Evolutionary conservation across 2,329 filamentous ascomycete genomes (phyloP).

Genomic region (Fusarium albosuccineum): DNA sequence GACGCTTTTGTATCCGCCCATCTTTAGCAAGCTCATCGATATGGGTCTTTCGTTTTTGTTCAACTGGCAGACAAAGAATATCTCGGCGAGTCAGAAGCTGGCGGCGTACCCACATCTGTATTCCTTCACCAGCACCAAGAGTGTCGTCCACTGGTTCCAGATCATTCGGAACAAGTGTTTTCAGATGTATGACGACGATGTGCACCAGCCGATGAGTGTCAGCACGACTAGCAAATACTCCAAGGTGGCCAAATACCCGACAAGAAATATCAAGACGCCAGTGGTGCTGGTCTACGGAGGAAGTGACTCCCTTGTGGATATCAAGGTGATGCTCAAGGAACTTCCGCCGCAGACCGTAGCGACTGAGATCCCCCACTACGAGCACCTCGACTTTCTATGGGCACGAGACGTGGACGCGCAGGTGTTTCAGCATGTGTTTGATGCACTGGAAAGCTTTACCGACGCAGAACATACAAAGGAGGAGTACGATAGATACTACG

Average conservation of each 20-base stretch:
- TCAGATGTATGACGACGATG: conserved; percentile 98
- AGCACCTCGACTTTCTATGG: conserved; percentile 98
- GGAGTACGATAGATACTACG: conserved; percentile 70
- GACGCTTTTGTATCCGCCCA: conserved; percentile 91
- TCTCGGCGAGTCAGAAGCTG: conserved; percentile 87
- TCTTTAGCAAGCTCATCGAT: conserved; percentile 92
- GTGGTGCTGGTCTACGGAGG: conserved; percentile 95
- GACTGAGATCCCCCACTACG: conserved; percentile 90
- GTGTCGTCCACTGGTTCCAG: conserved; percentile 99
- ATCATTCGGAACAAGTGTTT: conserved; percentile 97
- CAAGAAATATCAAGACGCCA: conserved; percentile 95
- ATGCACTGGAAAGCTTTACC: conserved; percentile 82
- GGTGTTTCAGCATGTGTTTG: conserved; percentile 92
- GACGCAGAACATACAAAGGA: conserved; percentile 69
- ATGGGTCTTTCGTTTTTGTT: conserved; percentile 85
- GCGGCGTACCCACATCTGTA: conserved; percentile 96
- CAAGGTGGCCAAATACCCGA: conserved; percentile 96
- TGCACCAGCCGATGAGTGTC: conserved; percentile 80
- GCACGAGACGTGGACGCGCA: conserved; percentile 84
- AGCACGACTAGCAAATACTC: conserved; percentile 85
- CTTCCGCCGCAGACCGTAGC: conserved; percentile 87
- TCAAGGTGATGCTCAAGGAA: conserved; percentile 90
- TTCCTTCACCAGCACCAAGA: conserved; percentile 96
- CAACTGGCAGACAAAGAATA: conserved; percentile 89
- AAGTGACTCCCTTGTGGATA: conserved; percentile 93